phyloP scores from a whole-genome alignment of 768 basidiomycete genomes.

The Serendipita sp. region DNA sequence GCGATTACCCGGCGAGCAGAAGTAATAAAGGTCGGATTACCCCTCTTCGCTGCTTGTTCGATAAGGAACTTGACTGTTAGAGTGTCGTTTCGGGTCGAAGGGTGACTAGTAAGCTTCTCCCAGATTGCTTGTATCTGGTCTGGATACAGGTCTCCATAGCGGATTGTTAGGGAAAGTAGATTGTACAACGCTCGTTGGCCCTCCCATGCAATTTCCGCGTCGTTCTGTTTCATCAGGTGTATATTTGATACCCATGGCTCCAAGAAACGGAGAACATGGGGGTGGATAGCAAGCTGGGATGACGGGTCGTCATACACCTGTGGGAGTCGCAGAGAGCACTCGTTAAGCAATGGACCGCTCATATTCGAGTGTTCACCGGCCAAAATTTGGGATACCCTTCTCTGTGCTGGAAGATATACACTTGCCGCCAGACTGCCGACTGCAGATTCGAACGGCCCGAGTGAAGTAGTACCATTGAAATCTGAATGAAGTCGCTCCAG shows the following conservation, averaged over 20 bases:
- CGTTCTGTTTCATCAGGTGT: slow-evolving; percentile 47
- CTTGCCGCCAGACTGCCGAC: slow-evolving; percentile 56
- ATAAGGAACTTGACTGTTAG: slow-evolving; percentile 70
- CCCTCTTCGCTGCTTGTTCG: slow-evolving; percentile 75
- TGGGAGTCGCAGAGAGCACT: slow-evolving; percentile 59
- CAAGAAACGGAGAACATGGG: slow-evolving; percentile 53
- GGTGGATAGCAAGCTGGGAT: slow-evolving; percentile 20
- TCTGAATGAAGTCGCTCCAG: slow-evolving; percentile 58
- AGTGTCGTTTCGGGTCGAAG: slow-evolving; percentile 56
- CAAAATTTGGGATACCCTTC: slow-evolving; percentile 57
- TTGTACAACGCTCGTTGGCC: slow-evolving; percentile 59
- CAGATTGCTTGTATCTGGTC: slow-evolving; percentile 72
- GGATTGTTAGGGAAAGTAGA: slow-evolving; percentile 65
- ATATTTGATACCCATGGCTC: slow-evolving; percentile 75
- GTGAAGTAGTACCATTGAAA: slow-evolving; percentile 45
- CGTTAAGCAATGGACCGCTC: slow-evolving; percentile 45
- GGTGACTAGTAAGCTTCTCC: slow-evolving; percentile 57
- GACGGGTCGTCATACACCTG: slow-evolving; percentile 38
- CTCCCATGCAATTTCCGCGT: slow-evolving; percentile 36
- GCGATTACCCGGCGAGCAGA: slow-evolving; percentile 73
- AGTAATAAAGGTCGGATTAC: slow-evolving; percentile 57
- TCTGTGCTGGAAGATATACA: slow-evolving; percentile 68
- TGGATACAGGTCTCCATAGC: slow-evolving; percentile 55
- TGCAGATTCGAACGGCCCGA: slow-evolving; percentile 59
- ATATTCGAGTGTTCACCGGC: slow-evolving; percentile 58